These are phyloP conservation scores for Striga hermonthica DNA, from an alignment of 305 asterid genomes.

Conservation along the genomic window DNA sequence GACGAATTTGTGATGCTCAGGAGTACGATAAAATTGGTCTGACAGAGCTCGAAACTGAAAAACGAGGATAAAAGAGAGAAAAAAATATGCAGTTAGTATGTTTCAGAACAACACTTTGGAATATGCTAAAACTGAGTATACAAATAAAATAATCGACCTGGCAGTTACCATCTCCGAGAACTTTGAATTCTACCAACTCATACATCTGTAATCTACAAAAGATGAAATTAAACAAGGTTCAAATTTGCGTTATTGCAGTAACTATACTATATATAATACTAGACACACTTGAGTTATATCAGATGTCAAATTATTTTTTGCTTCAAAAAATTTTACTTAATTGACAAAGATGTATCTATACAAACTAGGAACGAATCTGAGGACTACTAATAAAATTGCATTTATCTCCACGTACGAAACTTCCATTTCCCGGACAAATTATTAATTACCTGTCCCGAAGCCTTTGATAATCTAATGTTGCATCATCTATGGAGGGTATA, in stretches of 20 bases:
- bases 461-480: constrained; percentile 91
- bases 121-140: not conserved
- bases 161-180: constrained; percentile 94
- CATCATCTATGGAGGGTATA: constrained; percentile 85
- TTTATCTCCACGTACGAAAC: not conserved
- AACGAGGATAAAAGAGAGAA: not conserved
- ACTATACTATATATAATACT: too few species aligned
- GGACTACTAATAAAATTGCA: not conserved
- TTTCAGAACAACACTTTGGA: not conserved
- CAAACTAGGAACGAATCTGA: not conserved
- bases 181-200: constrained; percentile 81
- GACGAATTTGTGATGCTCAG: constrained; percentile 90
- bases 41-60: constrained; percentile 89
- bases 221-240: constrained; percentile 30
- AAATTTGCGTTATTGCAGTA: too few species aligned
- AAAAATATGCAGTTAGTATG: too few species aligned
- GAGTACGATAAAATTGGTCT: constrained; percentile 88
- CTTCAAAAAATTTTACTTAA: not conserved
- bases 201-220: constrained; percentile 71
- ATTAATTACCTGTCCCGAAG: constrained; percentile 73
- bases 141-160: constrained; percentile 54
- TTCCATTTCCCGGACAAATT: not conserved
- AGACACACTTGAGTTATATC: too few species aligned
- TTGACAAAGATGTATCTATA: not conserved
- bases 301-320: not conserved